Evolutionary conservation across 164 flowering plant genomes (phyloP), one percentile per base, ranked within the genome.

Genomic region (Tinospora cordifolia): DNA sequence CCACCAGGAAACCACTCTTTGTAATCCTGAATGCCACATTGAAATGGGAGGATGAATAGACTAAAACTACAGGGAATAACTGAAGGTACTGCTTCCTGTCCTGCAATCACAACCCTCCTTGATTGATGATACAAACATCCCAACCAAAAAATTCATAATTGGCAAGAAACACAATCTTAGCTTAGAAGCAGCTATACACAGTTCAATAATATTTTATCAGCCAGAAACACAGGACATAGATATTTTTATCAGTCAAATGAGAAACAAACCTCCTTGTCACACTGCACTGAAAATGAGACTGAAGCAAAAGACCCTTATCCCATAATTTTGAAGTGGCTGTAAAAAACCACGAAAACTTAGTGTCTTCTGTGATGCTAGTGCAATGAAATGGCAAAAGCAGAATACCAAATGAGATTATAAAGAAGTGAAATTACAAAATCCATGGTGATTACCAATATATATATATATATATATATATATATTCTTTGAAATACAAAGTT

Each of bases 11-110:
- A 65, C 85, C 89, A 83, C 73, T 73, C 66, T 75, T 80, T 59
- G 92, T 70, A 73, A 92, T 73, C 24, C 97, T 86, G 70, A 86
- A 92, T 40, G 93, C 89, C 75, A 90, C 70, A 83, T 94, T 94
- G 36, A 81, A 80, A 59, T 78, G 80, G 62, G 78, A 76, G 66
- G 79, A 85, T 67, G 83, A 70, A 83, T 87, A 87, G 68, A 84
- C 83, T 67, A 93, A 68, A 15, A 85, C 81, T 7, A 86, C 82
- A 8, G 91, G 90, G 83, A 88, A 93, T 62, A 75, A 70, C 72
- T 85, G 84, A 30, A 68, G 75, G 69, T 74, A 73, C 54, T 78
- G 82, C 76, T 24, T 78, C 83, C 82, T 86, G 66, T 85, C 91
- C 97, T 91, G 86, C 78, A 87, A 76, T 36, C 24, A 36, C 41